phyloP scores from a whole-genome alignment of 2,329 filamentous ascomycete genomes.

The Colletotrichum orbiculare region DNA sequence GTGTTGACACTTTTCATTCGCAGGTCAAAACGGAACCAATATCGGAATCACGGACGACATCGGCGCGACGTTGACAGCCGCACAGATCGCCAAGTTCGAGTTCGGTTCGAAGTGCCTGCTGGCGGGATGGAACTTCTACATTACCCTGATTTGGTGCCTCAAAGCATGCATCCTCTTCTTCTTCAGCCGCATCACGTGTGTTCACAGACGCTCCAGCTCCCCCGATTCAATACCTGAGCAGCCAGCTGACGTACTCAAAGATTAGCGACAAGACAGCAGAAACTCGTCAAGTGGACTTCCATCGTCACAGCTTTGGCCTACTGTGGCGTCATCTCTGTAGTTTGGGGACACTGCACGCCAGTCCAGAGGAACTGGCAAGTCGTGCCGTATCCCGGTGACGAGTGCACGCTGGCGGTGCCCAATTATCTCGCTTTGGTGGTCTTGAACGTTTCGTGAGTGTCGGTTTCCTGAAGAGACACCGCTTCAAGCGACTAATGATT shows the following conservation, averaged over 20 bases:
- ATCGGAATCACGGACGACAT: conserved; percentile 48
- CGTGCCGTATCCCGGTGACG: conserved; percentile 52
- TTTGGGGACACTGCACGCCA: conserved; percentile 51
- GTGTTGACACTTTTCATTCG: conserved; percentile 4
- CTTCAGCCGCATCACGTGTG: conserved; percentile 55
- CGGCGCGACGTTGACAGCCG: conserved; percentile 43
- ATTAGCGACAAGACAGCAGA: conserved; percentile 50
- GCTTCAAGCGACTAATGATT: background rate
- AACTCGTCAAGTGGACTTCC: conserved; percentile 49
- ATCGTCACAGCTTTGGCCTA: conserved; percentile 46
- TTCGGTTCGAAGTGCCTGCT: conserved; percentile 49
- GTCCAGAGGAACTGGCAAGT: conserved; percentile 53
- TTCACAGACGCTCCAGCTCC: background rate
- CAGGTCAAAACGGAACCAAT: conserved; percentile 52
- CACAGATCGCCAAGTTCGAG: conserved; percentile 43
- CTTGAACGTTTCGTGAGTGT: conserved; percentile 49
- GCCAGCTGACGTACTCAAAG: conserved; percentile 36
- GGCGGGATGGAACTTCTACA: conserved; percentile 54
- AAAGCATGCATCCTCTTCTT: conserved; percentile 57
- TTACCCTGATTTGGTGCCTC: conserved; percentile 54
- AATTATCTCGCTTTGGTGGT: conserved; percentile 51
- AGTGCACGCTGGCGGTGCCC: conserved; percentile 49
- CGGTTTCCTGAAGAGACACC: background rate
- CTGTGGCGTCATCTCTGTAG: conserved; percentile 45
- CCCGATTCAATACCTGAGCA: background rate